Evolutionary conservation across 1,139 yeast genomes (phyloP).

Genomic region (Debaryomyces fabryi): DNA sequence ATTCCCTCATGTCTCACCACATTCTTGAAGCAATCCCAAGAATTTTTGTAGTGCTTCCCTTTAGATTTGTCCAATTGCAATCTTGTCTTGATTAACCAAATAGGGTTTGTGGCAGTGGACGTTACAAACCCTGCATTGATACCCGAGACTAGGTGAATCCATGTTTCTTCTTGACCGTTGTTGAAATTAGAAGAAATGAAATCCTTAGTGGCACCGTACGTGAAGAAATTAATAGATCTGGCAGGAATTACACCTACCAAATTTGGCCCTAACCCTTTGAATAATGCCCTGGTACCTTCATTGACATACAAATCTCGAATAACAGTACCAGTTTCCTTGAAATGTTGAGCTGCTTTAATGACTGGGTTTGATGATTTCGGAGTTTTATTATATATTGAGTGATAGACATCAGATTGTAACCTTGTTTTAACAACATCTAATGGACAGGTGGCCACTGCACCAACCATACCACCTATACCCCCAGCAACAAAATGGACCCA

Average conservation of each 20-base stretch:
- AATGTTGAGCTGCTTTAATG: slow-evolving; percentile 62
- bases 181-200: slow-evolving; percentile 64
- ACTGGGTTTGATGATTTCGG: slow-evolving; percentile 46
- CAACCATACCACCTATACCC: slow-evolving; percentile 97
- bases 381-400: slow-evolving; percentile 39
- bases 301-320: slow-evolving; percentile 64
- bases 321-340: slow-evolving; percentile 79
- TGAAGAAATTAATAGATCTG: slow-evolving; percentile 92
- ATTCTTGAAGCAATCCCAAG: slow-evolving; percentile 79
- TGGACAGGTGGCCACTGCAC: slow-evolving; percentile 92
- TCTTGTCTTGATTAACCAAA: slow-evolving; percentile 95
- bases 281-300: slow-evolving; percentile 86
- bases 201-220: slow-evolving; percentile 91
- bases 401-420: slow-evolving; percentile 82
- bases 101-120: slow-evolving; percentile 98
- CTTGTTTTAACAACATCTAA: slow-evolving; percentile 96
- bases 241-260: slow-evolving; percentile 99
- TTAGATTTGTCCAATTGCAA: slow-evolving; percentile 81
- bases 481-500: slow-evolving; percentile 99
- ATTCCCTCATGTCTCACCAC: slow-evolving; percentile 80
- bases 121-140: slow-evolving; percentile 93
- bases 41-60: slow-evolving; percentile 71
- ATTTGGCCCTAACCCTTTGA: slow-evolving; percentile 95
- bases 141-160: slow-evolving; percentile 89
- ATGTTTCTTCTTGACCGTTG: slow-evolving; percentile 75